A percentile compares a stretch with the other conserved stretches of the same genome.
phyloP scores from a whole-genome alignment of 345 rosid species.

The Gossypium raimondii region DNA sequence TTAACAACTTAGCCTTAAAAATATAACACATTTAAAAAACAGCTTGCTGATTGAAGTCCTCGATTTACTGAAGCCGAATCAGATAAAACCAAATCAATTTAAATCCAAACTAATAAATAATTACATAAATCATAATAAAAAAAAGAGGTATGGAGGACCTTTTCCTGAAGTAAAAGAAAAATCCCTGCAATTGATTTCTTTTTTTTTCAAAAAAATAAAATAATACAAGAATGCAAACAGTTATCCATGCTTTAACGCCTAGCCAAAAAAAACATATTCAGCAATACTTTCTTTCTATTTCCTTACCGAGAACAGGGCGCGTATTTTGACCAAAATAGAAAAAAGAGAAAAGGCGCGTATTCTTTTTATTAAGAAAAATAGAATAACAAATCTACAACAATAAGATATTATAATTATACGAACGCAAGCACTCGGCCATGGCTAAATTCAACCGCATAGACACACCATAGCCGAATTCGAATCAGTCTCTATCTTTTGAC shows the following conservation, averaged over 20 bases:
- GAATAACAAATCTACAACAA: not conserved
- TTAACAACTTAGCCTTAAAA: not conserved
- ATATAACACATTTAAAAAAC: not conserved
- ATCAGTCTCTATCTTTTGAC: not conserved
- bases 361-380: not conserved
- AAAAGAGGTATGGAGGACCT: not conserved
- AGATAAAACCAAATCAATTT: not conserved
- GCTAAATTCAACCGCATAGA: not conserved
- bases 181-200: not conserved
- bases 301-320: not conserved
- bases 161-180: not conserved
- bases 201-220: not conserved
- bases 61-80: not conserved
- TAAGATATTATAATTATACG: not conserved
- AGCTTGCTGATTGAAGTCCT: not conserved
- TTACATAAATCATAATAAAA: not conserved
- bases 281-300: not conserved
- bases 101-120: not conserved
- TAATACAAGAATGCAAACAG: not conserved
- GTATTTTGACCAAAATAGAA: not conserved
- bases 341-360: not conserved
- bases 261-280: not conserved
- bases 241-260: not conserved
- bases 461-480: not conserved
- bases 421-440: slow-evolving; percentile 4